These are phyloP conservation scores for Pyrenophora graminea DNA, from an alignment of 2,329 filamentous ascomycete genomes.

Conservation along the genomic window DNA sequence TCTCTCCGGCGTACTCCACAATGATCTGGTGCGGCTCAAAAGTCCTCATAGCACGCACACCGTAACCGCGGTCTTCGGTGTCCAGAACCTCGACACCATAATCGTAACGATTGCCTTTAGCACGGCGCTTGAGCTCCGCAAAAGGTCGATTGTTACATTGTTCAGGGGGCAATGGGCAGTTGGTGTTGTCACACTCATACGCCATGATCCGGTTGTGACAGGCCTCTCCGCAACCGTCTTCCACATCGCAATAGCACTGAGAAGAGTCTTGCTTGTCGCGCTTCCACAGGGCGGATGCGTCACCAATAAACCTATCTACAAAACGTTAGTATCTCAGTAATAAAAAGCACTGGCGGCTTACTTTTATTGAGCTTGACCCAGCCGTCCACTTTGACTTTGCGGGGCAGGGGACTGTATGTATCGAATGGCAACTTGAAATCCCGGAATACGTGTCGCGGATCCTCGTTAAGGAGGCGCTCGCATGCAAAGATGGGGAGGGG, in stretches of 20 bases:
- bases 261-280: slow-evolving; percentile 77
- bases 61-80: slow-evolving; percentile 84
- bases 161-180: slow-evolving; percentile 78
- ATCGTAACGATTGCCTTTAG: slow-evolving; percentile 76
- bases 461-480: slow-evolving; percentile 69
- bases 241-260: slow-evolving; percentile 58
- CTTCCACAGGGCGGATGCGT: slow-evolving; percentile 79
- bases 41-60: slow-evolving; percentile 85
- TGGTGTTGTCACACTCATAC: slow-evolving; percentile 90
- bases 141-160: slow-evolving; percentile 87
- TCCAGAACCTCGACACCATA: slow-evolving; percentile 95
- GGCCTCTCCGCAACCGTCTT: slow-evolving; percentile 81
- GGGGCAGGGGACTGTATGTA: slow-evolving; percentile 83
- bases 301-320: slow-evolving; percentile 85
- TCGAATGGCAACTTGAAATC: slow-evolving; percentile 91
- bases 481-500: slow-evolving; percentile 81
- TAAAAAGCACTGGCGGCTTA: slow-evolving; percentile 52
- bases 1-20: slow-evolving; percentile 97
- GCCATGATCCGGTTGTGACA: slow-evolving; percentile 97
- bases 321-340: slow-evolving; percentile 16
- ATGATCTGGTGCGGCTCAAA: slow-evolving; percentile 93
- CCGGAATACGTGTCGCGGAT: slow-evolving; percentile 52
- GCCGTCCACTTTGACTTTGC: slow-evolving; percentile 87
- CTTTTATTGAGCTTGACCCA: slow-evolving; percentile 92
- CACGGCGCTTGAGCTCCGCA: slow-evolving; percentile 72